Conservation (phyloP, 768 basidiomycete genomes). For the Melanogaster broomeanus region DNA sequence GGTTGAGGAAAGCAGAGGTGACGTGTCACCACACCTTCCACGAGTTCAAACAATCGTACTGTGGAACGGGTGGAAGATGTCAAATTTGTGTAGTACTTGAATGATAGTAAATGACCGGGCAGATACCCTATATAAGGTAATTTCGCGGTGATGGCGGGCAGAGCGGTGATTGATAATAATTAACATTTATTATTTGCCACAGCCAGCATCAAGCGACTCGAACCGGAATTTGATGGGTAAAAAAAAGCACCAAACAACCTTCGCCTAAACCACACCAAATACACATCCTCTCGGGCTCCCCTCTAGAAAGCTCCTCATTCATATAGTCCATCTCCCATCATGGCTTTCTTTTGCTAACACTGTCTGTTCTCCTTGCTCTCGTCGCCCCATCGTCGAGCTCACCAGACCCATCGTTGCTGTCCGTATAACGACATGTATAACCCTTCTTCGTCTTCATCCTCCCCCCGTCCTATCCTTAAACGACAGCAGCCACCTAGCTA, state of each 20-base stretch:
- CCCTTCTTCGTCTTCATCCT: not conserved
- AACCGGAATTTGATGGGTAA: slow-evolving; percentile 4
- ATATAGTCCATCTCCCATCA: slow-evolving; percentile 7
- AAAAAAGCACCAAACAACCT: not conserved
- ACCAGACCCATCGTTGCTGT: not conserved
- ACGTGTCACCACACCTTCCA: not conserved
- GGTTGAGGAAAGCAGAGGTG: not conserved
- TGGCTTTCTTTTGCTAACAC: slow-evolving; percentile 15
- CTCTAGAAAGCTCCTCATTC: slow-evolving; percentile 1
- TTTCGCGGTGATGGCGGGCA: slow-evolving; percentile 1
- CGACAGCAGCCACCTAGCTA: slow-evolving; percentile 32
- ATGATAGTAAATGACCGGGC: not conserved
- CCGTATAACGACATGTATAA: slow-evolving; percentile 8
- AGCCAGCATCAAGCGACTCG: slow-evolving; percentile 9
- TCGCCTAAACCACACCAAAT: slow-evolving; percentile 9
- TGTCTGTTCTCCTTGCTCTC: slow-evolving; percentile 3
- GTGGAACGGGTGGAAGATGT: not conserved
- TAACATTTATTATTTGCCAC: not conserved
- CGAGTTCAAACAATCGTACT: too few species aligned
- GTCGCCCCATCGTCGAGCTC: slow-evolving; percentile 2
- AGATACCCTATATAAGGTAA: not conserved
- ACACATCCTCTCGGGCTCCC: slow-evolving; percentile 12
- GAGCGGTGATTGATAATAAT: not conserved
- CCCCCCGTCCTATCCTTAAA: slow-evolving; percentile 62
- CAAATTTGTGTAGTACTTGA: too few species aligned